Evolutionary conservation across 1,139 yeast genomes (phyloP).

Genomic region (Yamadazyma friedrichii): DNA sequence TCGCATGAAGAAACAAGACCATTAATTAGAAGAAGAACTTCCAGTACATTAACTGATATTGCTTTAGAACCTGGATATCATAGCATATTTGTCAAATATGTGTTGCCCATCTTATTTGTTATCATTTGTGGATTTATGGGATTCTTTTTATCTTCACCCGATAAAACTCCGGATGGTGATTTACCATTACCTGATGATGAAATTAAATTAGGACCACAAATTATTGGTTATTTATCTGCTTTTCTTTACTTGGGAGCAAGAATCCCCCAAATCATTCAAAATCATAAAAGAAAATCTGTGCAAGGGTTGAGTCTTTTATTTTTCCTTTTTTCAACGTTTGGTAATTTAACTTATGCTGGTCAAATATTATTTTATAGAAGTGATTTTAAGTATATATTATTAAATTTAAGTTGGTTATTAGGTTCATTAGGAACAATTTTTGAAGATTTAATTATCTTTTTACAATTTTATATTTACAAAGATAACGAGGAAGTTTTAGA

Average conservation of each 20-base stretch:
- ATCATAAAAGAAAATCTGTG: constrained; percentile 65
- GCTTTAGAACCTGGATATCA: constrained; percentile 44
- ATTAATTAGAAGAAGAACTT: constrained; percentile 36
- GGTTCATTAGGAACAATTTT: constrained; percentile 74
- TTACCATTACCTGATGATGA: constrained; percentile 1
- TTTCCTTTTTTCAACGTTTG: constrained; percentile 71
- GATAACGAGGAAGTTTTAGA: constrained; percentile 17
- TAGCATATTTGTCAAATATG: constrained; percentile 48
- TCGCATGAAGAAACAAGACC: constrained; percentile 11
- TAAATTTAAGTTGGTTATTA: constrained; percentile 71
- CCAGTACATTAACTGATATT: constrained; percentile 44
- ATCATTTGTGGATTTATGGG: constrained; percentile 66
- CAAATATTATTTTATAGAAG: constrained; percentile 68
- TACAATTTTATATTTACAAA: constrained; percentile 63
- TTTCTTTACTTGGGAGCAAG: constrained; percentile 71
- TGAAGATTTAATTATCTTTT: constrained; percentile 62
- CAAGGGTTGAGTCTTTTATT: constrained; percentile 73
- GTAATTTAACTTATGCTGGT: constrained; percentile 74
- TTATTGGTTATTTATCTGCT: constrained; percentile 73
- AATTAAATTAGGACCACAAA: constrained; percentile 59
- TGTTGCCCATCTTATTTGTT: constrained; percentile 65
- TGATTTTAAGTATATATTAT: constrained; percentile 56
- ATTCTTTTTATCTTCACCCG: constrained; percentile 46
- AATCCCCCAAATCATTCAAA: constrained; percentile 76
- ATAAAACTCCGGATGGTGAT: constrained; percentile 12